These are phyloP conservation scores for Brassica balearica DNA, from an alignment of 441 rosid genomes.

Conservation along the genomic window DNA sequence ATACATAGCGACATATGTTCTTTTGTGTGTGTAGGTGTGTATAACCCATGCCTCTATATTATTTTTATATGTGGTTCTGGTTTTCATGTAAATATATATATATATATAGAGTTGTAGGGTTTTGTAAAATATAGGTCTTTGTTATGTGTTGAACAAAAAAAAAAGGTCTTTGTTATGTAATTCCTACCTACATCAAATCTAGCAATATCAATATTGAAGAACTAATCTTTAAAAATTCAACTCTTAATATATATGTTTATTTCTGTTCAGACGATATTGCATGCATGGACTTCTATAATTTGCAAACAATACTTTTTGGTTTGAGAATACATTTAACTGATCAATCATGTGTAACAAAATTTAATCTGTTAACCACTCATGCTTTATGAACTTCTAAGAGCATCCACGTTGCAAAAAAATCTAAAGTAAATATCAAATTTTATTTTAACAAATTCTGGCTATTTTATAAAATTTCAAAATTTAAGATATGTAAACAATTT, in stretches of 20 bases:
- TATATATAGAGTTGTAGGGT: neutral
- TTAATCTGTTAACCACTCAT: neutral
- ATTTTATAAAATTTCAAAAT: too few relatives aligned
- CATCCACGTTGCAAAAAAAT: too few relatives aligned
- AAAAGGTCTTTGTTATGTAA: conserved; percentile 1
- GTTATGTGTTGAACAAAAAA: neutral
- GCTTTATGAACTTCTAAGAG: neutral
- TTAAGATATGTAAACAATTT: too few relatives aligned
- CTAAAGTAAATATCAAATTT: too few relatives aligned
- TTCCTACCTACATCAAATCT: neutral
- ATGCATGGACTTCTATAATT: neutral
- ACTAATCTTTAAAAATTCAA: neutral
- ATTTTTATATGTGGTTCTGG: conserved; percentile 14
- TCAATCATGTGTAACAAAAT: neutral
- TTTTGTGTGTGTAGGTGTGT: conserved; percentile 25
- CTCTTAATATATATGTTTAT: neutral
- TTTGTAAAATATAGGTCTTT: neutral
- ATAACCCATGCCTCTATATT: conserved; percentile 31
- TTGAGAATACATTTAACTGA: neutral
- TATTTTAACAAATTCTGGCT: neutral
- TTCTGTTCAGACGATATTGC: neutral
- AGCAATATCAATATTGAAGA: neutral
- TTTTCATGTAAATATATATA: conserved; percentile 20
- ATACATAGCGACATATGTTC: neutral
- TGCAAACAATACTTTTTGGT: neutral